A percentile compares a stretch with the other conserved stretches of the same genome.
These are phyloP conservation scores for Strigomonas culicis DNA, from an alignment of 208 protist species.

Conservation along the genomic window DNA sequence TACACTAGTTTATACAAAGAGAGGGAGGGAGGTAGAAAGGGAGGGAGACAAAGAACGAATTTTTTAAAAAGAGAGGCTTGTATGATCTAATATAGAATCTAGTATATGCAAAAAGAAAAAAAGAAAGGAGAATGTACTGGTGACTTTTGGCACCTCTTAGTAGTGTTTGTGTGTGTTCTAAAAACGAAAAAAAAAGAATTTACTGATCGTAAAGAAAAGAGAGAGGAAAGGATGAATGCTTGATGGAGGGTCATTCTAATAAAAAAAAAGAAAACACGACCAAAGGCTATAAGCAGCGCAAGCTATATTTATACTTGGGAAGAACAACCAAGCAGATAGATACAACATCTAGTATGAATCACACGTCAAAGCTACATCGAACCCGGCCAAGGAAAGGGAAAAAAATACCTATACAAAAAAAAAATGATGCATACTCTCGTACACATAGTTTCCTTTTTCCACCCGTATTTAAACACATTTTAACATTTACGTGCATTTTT, in stretches of 20 bases:
- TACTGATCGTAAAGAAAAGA: not conserved
- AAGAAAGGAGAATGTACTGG: not conserved
- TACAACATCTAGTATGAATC: too few relatives aligned
- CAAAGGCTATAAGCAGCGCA: not conserved
- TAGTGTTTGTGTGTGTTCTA: not conserved
- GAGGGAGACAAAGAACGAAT: not conserved
- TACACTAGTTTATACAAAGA: not conserved
- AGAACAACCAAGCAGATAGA: too few relatives aligned
- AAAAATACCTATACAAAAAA: too few relatives aligned
- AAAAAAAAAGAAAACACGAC: conserved; percentile 15
- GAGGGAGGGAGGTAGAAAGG: not conserved
- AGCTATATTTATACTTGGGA: too few relatives aligned
- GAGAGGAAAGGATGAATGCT: too few relatives aligned
- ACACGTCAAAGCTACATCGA: too few relatives aligned
- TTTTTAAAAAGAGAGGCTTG: not conserved
- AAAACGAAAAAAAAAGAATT: conserved; percentile 10
- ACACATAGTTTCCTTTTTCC: too few relatives aligned
- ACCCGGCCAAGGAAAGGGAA: too few relatives aligned
- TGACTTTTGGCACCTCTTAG: not conserved
- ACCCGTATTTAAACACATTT: too few relatives aligned
- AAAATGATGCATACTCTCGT: too few relatives aligned
- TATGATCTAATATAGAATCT: not conserved
- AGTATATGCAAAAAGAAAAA: conserved; percentile 6
- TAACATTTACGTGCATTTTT: too few relatives aligned
- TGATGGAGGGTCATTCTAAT: not conserved